These are phyloP conservation scores for Aspergillus spinulosporus DNA, from an alignment of 2,329 filamentous ascomycete genomes.

Conservation along the genomic window DNA sequence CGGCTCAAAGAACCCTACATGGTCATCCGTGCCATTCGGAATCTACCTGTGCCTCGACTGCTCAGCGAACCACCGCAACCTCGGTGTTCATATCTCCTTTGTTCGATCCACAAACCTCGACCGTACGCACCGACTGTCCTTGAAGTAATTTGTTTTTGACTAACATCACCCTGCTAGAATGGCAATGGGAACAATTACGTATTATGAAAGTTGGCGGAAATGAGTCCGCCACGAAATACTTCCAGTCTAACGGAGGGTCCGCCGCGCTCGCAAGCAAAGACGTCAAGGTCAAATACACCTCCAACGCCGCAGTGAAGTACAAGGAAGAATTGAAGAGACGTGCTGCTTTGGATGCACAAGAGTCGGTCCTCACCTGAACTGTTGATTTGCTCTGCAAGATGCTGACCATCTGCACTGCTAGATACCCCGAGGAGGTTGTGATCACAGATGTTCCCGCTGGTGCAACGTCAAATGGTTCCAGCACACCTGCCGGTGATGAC, in stretches of 20 bases:
- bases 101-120: slow-evolving; percentile 98
- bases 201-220: slow-evolving; percentile 99
- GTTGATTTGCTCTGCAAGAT: background rate
- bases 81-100: slow-evolving; percentile 98
- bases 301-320: slow-evolving; percentile 90
- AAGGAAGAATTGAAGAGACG: slow-evolving; percentile 93
- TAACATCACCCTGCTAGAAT: slow-evolving; percentile 58
- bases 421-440: slow-evolving; percentile 80
- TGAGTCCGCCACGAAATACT: slow-evolving; percentile 96
- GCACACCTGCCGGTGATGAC: slow-evolving; percentile 78
- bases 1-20: slow-evolving; percentile 94
- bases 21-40: slow-evolving; percentile 94
- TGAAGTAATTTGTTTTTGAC: slow-evolving; percentile 9
- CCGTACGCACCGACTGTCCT: slow-evolving; percentile 62
- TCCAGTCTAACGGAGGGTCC: slow-evolving; percentile 92
- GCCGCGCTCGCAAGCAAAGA: slow-evolving; percentile 96
- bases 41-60: slow-evolving; percentile 99
- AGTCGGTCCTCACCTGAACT: slow-evolving; percentile 58
- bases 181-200: slow-evolving; percentile 98
- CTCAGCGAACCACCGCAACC: slow-evolving; percentile 93
- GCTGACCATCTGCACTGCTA: slow-evolving; percentile 40
- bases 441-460: slow-evolving; percentile 71
- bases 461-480: slow-evolving; percentile 61
- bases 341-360: slow-evolving; percentile 76
- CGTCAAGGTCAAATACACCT: slow-evolving; percentile 94